Evolutionary conservation across 345 rosid genomes (phyloP).

Genomic region (Reutealis trisperma): DNA sequence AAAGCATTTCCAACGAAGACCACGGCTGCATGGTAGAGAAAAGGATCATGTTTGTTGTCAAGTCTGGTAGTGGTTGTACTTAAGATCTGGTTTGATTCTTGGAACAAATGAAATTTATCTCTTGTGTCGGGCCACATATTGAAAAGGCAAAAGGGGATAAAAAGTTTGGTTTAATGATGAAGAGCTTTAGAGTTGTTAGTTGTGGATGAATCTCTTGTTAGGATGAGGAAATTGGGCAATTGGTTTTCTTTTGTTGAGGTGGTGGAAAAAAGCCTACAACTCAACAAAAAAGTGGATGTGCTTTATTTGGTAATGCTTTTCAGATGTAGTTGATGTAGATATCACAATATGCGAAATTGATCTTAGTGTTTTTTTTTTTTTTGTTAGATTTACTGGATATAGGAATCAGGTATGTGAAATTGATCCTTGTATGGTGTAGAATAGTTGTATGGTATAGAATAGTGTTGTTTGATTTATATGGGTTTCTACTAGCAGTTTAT

Average conservation of each 20-base stretch:
- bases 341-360: neutral
- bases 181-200: neutral
- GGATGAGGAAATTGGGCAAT: neutral
- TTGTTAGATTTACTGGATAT: neutral
- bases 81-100: neutral
- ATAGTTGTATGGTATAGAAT: neutral
- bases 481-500: neutral
- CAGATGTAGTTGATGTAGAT: neutral
- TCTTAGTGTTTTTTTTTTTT: neutral
- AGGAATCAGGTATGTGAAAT: no score
- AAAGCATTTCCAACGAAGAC: neutral
- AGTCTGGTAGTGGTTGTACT: neutral
- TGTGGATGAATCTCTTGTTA: neutral
- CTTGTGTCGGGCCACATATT: neutral
- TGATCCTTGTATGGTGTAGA: neutral
- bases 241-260: neutral
- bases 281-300: neutral
- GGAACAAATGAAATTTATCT: neutral
- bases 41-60: neutral
- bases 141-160: neutral
- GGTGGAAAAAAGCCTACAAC: neutral
- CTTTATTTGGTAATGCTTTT: neutral
- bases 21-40: neutral
- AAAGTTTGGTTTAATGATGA: neutral
- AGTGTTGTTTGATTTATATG: neutral